A percentile compares a stretch with the other conserved stretches of the same genome.
These are phyloP conservation scores for Sugiyamaella mastotermitis DNA, from an alignment of 805 yeast genomes.

Conservation along the genomic window DNA sequence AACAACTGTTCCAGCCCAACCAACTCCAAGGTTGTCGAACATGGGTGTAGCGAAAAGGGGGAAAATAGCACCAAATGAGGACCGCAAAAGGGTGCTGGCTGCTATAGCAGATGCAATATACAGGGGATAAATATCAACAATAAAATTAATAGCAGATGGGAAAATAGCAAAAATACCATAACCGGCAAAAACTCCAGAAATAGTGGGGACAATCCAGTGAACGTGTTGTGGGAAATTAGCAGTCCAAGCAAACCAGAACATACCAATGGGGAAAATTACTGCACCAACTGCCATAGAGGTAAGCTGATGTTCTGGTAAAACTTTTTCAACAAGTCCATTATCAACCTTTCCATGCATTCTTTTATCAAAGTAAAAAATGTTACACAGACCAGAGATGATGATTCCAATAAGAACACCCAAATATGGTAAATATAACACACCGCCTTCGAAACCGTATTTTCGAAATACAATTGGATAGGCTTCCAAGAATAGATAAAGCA, in stretches of 20 bases:
- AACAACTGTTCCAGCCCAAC: conserved; percentile 74
- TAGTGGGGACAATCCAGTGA: conserved; percentile 79
- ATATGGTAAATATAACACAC: conserved; percentile 75
- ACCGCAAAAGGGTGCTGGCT: conserved; percentile 65
- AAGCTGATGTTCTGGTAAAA: conserved; percentile 75
- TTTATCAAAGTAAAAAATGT: conserved; percentile 44
- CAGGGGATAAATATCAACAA: conserved; percentile 62
- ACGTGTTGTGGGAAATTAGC: conserved; percentile 65
- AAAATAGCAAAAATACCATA: conserved; percentile 64
- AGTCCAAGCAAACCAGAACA: conserved; percentile 85
- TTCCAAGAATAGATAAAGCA: conserved; percentile 63
- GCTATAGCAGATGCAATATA: conserved; percentile 78
- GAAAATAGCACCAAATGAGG: conserved; percentile 62
- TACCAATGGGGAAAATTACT: conserved; percentile 65
- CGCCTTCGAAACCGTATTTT: conserved; percentile 49
- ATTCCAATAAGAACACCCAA: conserved; percentile 68
- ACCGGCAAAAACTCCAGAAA: conserved; percentile 59
- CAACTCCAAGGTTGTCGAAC: conserved; percentile 61
- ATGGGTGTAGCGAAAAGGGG: conserved; percentile 67
- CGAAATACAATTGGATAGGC: conserved; percentile 72
- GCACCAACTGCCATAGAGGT: conserved; percentile 72
- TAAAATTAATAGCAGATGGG: conserved; percentile 62
- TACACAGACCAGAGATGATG: conserved; percentile 47
- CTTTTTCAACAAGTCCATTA: conserved; percentile 45
- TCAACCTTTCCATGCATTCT: conserved; percentile 34